These are phyloP conservation scores for Crithidia sp. DNA, from an alignment of 208 protist species.

Conservation along the genomic window DNA sequence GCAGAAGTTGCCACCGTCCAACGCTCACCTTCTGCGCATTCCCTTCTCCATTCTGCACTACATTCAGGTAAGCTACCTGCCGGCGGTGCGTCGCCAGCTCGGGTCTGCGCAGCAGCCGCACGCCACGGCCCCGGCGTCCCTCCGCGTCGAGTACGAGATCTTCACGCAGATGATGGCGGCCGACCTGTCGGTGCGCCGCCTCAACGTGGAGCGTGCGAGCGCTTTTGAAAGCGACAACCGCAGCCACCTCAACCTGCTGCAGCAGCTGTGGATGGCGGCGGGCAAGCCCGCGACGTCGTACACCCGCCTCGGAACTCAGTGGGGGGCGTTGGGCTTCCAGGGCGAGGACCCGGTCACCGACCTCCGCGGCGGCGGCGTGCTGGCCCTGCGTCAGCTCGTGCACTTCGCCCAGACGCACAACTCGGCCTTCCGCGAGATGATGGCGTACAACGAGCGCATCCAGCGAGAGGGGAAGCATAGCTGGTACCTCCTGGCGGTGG, in stretches of 20 bases:
- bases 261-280: conserved; percentile 71
- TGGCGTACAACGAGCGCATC: conserved; percentile 68
- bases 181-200: conserved; percentile 46
- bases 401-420: conserved; percentile 81
- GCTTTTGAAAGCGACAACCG: conserved; percentile 67
- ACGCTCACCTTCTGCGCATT: conserved; percentile 43
- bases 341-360: conserved; percentile 89
- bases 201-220: conserved; percentile 65
- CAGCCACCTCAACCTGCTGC: conserved; percentile 60
- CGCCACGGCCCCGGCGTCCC: conserved; percentile 6
- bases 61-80: conserved; percentile 55
- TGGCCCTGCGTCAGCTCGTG: conserved; percentile 77
- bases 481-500: conserved; percentile 88
- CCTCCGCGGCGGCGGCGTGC: conserved; percentile 83
- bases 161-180: conserved; percentile 53
- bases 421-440: conserved; percentile 65
- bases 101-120: not conserved
- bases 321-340: conserved; percentile 88
- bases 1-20: conserved; percentile 35
- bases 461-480: conserved; percentile 39
- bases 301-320: conserved; percentile 53
- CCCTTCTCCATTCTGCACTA: conserved; percentile 47
- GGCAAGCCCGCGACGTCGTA: conserved; percentile 46
- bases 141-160: conserved; percentile 42
- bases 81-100: conserved; percentile 23